Conservation (phyloP, 192 early-diverging fungal genomes). For the Umbelopsis vinacea region DNA sequence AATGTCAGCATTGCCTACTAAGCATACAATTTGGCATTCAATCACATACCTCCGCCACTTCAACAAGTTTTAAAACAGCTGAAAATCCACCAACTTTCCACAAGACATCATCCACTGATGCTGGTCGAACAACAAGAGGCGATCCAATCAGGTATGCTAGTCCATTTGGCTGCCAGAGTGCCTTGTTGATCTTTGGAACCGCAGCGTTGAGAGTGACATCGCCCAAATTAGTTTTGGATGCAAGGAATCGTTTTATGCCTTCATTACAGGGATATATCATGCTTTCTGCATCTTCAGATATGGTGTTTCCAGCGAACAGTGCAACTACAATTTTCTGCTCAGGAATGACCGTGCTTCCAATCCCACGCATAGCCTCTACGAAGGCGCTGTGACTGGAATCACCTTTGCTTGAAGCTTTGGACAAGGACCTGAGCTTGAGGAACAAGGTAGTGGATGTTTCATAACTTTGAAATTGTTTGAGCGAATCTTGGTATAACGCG, state of each 20-base stretch:
- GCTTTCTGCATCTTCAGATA: slow-evolving; percentile 23
- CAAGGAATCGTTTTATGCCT: slow-evolving; percentile 42
- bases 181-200: slow-evolving; percentile 57
- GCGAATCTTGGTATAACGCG: slow-evolving; percentile 66
- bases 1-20: not conserved
- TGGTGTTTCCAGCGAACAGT: slow-evolving; percentile 56
- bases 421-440: slow-evolving; percentile 46
- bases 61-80: slow-evolving; percentile 62
- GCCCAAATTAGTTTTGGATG: slow-evolving; percentile 20
- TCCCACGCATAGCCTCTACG: slow-evolving; percentile 57
- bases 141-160: slow-evolving; percentile 56
- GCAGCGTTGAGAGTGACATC: slow-evolving; percentile 55
- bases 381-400: slow-evolving; percentile 53
- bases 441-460: slow-evolving; percentile 62
- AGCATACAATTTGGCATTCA: not conserved
- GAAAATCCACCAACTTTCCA: slow-evolving; percentile 78
- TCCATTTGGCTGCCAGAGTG: slow-evolving; percentile 39
- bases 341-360: slow-evolving; percentile 50
- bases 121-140: slow-evolving; percentile 59
- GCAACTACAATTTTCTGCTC: slow-evolving; percentile 70
- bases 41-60: slow-evolving; percentile 58
- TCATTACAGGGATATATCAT: slow-evolving; percentile 20
- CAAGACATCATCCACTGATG: slow-evolving; percentile 64
- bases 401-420: slow-evolving; percentile 28
- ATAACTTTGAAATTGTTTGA: slow-evolving; percentile 69